Percentiles rank a stretch among this genome's conserved stretches.
Conservation (phyloP, 306 rosid species). For the Arachis stenosperma region DNA sequence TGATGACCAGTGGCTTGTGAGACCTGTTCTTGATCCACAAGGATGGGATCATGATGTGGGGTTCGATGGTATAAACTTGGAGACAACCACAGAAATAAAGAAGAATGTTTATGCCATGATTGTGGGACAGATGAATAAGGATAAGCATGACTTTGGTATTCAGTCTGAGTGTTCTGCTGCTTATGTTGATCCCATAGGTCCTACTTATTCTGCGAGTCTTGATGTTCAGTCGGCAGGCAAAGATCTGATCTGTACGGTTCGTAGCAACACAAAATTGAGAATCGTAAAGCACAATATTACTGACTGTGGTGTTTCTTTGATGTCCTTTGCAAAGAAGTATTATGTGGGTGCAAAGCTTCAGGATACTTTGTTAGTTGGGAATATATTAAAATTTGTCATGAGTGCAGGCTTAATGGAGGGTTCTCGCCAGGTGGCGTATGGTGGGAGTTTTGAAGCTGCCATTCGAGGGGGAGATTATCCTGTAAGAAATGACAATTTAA, state of each 20-base stretch:
- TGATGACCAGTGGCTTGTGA: slow-evolving; percentile 74
- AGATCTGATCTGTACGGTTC: slow-evolving; percentile 69
- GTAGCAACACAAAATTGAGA: slow-evolving; percentile 67
- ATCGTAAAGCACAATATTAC: slow-evolving; percentile 63
- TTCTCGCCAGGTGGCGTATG: slow-evolving; percentile 74
- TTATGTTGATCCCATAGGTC: slow-evolving; percentile 64
- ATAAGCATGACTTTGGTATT: slow-evolving; percentile 74
- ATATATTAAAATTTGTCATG: slow-evolving; percentile 71
- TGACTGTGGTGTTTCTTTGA: slow-evolving; percentile 82
- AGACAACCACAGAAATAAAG: slow-evolving; percentile 63
- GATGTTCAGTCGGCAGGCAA: slow-evolving; percentile 85
- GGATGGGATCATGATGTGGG: slow-evolving; percentile 98
- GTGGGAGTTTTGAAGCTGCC: slow-evolving; percentile 79
- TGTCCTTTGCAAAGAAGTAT: slow-evolving; percentile 69
- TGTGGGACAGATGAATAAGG: slow-evolving; percentile 83
- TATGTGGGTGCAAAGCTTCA: slow-evolving; percentile 85
- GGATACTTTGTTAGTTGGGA: slow-evolving; percentile 78
- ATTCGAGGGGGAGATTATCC: slow-evolving; percentile 87
- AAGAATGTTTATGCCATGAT: slow-evolving; percentile 59
- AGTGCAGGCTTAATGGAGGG: slow-evolving; percentile 78
- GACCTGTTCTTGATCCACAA: slow-evolving; percentile 94
- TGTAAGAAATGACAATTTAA: slow-evolving; percentile 66
- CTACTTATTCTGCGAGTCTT: slow-evolving; percentile 64
- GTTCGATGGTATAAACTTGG: slow-evolving; percentile 88
- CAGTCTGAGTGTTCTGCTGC: slow-evolving; percentile 85